Percentiles rank a stretch among this genome's conserved stretches.
These are phyloP conservation scores for Bisporella sp. DNA, from an alignment of 2,329 filamentous ascomycete species.

Conservation along the genomic window DNA sequence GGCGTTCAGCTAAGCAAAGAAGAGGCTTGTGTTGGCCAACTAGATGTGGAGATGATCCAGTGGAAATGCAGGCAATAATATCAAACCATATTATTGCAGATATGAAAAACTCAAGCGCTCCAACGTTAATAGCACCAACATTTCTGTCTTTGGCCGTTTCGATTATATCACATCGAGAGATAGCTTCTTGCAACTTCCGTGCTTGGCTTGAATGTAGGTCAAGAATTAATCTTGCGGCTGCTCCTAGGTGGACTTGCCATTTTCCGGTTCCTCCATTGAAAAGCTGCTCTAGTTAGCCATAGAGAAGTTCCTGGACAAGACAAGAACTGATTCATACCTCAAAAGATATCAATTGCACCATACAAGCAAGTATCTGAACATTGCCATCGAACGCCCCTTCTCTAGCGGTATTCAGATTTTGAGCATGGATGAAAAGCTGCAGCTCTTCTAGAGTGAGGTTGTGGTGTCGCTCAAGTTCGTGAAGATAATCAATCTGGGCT, in stretches of 20 bases:
- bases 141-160: neutral
- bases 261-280: constrained; percentile 37
- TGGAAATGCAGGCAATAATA: constrained; percentile 40
- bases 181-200: neutral
- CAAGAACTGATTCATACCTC: neutral
- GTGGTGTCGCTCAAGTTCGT: constrained; percentile 6
- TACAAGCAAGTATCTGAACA: constrained; percentile 3
- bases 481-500: constrained; percentile 2
- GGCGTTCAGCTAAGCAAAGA: neutral
- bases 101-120: neutral
- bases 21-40: constrained; percentile 21
- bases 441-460: constrained; percentile 2
- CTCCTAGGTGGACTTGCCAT: constrained; percentile 44
- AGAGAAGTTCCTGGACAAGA: neutral
- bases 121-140: neutral
- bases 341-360: constrained; percentile 5
- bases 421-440: neutral
- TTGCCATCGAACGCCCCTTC: neutral
- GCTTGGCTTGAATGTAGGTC: neutral
- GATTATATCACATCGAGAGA: neutral
- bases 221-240: constrained; percentile 41
- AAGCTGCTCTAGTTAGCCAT: constrained; percentile 4
- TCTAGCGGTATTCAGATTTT: too few species aligned
- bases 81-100: constrained; percentile 23
- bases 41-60: constrained; percentile 32